A percentile compares a stretch with the other conserved stretches of the same genome.
Evolutionary conservation across 805 yeast genomes (phyloP).

Genomic region (Blastobotrys robertii): DNA sequence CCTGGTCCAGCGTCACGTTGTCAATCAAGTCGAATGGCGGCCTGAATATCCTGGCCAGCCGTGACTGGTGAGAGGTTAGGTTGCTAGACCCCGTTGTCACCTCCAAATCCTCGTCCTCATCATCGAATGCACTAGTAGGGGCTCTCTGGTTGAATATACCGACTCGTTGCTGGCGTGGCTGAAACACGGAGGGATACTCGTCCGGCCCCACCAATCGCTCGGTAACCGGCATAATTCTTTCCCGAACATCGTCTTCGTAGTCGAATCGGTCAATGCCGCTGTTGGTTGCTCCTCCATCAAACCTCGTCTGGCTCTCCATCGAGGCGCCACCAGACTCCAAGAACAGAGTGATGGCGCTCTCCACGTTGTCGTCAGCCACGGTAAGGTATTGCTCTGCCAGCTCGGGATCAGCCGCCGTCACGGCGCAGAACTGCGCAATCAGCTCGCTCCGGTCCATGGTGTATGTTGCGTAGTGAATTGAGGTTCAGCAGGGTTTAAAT

Average conservation of each 20-base stretch:
- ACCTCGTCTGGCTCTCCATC: conserved; percentile 24
- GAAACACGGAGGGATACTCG: conserved; percentile 9
- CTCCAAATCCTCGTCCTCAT: conserved; percentile 19
- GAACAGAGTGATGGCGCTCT: conserved; percentile 73
- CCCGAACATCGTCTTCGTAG: conserved; percentile 47
- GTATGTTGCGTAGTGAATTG: not conserved
- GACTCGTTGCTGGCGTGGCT: conserved; percentile 12
- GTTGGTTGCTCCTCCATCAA: conserved; percentile 5
- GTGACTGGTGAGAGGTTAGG: conserved; percentile 44
- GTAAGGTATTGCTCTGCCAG: conserved; percentile 70
- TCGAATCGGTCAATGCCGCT: conserved; percentile 2
- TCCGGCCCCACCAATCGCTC: conserved; percentile 57
- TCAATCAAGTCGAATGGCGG: conserved; percentile 91
- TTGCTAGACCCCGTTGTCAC: conserved; percentile 24
- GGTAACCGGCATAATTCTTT: conserved; percentile 67
- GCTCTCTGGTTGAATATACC: conserved; percentile 46
- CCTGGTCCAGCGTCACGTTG: conserved; percentile 57
- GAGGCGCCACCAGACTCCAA: conserved; percentile 47
- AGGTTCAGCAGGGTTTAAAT: too few species aligned
- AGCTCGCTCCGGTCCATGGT: conserved; percentile 21
- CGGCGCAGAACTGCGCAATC: conserved; percentile 68
- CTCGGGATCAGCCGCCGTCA: conserved; percentile 64
- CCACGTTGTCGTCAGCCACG: conserved; percentile 67
- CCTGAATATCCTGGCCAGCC: conserved; percentile 73
- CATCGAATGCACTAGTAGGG: conserved; percentile 16